Percentiles rank a stretch among this genome's conserved stretches.
phyloP scores from a whole-genome alignment of 495 filamentous ascomycete species.

The Podospora pseudoanserina region DNA sequence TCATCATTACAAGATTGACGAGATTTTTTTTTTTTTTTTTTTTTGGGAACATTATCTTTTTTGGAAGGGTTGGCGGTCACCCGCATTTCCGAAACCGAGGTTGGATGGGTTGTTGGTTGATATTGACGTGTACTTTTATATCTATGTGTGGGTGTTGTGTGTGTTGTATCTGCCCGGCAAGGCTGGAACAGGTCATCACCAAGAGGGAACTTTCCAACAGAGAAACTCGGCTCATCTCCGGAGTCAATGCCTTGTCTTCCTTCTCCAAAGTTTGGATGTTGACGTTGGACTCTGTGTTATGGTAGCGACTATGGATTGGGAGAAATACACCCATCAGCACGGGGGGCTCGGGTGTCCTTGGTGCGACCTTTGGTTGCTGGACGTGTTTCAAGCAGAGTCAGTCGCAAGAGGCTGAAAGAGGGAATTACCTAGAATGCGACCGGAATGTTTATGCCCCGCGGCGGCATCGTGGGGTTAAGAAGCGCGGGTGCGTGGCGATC shows the following conservation, averaged over 20 bases:
- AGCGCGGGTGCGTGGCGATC: neutral
- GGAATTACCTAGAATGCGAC: neutral
- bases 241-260: constrained; percentile 28
- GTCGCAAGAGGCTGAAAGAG: neutral
- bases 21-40: neutral
- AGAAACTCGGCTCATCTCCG: constrained; percentile 36
- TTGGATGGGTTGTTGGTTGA: no score
- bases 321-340: constrained; percentile 1
- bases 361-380: constrained; percentile 22
- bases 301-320: neutral
- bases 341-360: neutral
- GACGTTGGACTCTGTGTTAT: neutral
- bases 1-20: neutral
- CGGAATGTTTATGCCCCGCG: constrained; percentile 6
- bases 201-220: neutral
- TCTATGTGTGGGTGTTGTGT: neutral
- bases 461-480: neutral
- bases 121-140: neutral
- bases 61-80: neutral
- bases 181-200: neutral
- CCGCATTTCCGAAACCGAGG: neutral
- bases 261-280: neutral
- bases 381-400: constrained; percentile 27
- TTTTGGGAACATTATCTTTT: neutral
- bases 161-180: neutral